phyloP scores from a whole-genome alignment of 345 rosid genomes.

The Lagerstroemia speciosa region DNA sequence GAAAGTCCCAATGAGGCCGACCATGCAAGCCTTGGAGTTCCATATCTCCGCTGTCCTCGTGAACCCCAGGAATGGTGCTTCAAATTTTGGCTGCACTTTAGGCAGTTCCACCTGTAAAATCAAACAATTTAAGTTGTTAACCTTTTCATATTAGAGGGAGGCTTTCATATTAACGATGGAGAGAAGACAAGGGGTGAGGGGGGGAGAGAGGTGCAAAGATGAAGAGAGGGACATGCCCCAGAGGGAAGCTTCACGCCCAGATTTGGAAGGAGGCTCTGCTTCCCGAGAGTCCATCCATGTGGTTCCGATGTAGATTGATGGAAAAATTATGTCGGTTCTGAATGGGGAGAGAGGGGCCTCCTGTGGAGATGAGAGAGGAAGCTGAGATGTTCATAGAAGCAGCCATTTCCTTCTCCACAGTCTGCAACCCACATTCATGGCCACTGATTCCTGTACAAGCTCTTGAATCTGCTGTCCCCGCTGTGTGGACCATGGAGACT shows the following conservation, averaged over 20 bases:
- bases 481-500: not conserved
- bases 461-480: not conserved
- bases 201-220: not conserved
- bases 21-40: slow-evolving; percentile 93
- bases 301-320: slow-evolving; percentile 8
- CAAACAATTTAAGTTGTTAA: no score
- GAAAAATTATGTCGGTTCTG: slow-evolving; percentile 11
- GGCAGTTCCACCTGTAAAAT: slow-evolving; percentile 54
- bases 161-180: no score
- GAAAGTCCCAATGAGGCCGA: slow-evolving; percentile 61
- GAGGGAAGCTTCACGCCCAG: slow-evolving; percentile 62
- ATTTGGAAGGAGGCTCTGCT: slow-evolving; percentile 24
- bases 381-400: slow-evolving; percentile 4
- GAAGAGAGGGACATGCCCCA: slow-evolving; percentile 28
- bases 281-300: slow-evolving; percentile 11
- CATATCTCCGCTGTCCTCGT: slow-evolving; percentile 70
- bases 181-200: no score
- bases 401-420: not conserved
- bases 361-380: not conserved
- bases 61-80: slow-evolving; percentile 63
- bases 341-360: not conserved
- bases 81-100: slow-evolving; percentile 56
- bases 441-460: not conserved
- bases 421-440: not conserved
- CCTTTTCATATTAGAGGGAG: no score